Base-by-base conservation (phyloP, 1,284 basidiomycete genomes). In the Cyathus pygmaeus region DNA sequence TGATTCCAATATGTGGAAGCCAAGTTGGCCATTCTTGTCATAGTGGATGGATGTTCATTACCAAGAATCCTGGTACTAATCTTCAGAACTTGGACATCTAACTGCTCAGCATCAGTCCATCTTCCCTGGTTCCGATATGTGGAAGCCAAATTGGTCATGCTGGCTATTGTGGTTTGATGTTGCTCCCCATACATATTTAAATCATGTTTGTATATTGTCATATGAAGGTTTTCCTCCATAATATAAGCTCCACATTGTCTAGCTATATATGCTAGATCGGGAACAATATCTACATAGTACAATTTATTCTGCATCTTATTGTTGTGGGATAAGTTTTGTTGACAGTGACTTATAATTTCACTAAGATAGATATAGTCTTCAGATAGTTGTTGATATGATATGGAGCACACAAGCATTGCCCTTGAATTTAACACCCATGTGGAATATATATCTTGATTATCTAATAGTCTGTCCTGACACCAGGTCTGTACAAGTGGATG, bases 91-190 rank as follows among this genome's bases (percentile, higher is more conserved):
- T 49, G 51, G 4, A 42, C 17, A 23, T 44, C 41, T 29, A 59
- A 36, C 29, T 44, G 30, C 41, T 59, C 57, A 41, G 57, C 51
- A 9, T 54, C 52, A 19, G 42, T 55, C 41, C 57, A 51, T 26
- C 33, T 23, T 10, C 51, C 57, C 39, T 53, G 30, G 19, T 31
- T 33, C 4, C 10, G 9, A 36, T 33, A 53, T 53, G n/a, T 39
- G 4, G 33, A 21, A 4, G 31, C 19, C 17, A 53, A 31, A 31
- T 19, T 21, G 19, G 4, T n/a, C 19, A 33, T 53, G 15, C 27
- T 21, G 17, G 21, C 17, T 7, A 33, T 15, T 33, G 52, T 39
- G 15, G 33, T 23, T 27, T 29, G 23, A 24, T 33, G 29, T 15
- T 55, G 11, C 24, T 24, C 11, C 26, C 41, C 36, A 26, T 19